These are phyloP conservation scores for Starmerella asiatica DNA, from an alignment of 805 yeast genomes.

Conservation along the genomic window DNA sequence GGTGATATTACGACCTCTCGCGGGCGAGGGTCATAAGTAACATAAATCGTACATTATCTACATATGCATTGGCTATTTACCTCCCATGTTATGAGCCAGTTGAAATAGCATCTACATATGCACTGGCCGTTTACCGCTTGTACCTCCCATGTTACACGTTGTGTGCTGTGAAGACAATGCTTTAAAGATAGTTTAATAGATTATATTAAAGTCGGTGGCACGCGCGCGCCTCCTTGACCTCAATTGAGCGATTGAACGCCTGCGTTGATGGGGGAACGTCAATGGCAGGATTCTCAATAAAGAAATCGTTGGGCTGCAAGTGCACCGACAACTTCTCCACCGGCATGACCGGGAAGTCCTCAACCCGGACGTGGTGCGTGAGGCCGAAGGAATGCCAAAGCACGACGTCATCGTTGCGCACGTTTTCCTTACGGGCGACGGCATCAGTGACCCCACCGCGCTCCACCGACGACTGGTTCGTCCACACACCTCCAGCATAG, in stretches of 20 bases:
- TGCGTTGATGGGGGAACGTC: constrained; percentile 63
- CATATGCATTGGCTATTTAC: no score
- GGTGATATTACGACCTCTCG: constrained; percentile 10
- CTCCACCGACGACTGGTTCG: constrained; percentile 65
- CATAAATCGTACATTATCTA: no score
- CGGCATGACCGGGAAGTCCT: constrained; percentile 85
- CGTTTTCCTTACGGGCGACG: constrained; percentile 38
- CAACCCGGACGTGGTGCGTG: constrained; percentile 58
- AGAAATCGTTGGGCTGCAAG: constrained; percentile 59
- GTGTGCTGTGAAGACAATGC: no score
- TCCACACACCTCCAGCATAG: constrained; percentile 74
- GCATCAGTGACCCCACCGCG: constrained; percentile 29
- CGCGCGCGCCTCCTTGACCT: constrained; percentile 20
- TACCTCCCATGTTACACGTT: no score
- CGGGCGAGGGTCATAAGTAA: not conserved
- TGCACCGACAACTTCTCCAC: constrained; percentile 58
- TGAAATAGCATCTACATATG: no score
- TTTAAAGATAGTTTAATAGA: no score
- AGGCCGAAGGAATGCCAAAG: constrained; percentile 73
- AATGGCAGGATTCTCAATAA: constrained; percentile 64
- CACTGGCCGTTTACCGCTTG: no score
- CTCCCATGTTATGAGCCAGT: no score
- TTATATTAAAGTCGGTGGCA: constrained; percentile 18
- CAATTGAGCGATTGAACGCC: constrained; percentile 47
- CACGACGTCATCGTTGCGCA: constrained; percentile 54